phyloP scores from a whole-genome alignment of 2,329 filamentous ascomycete species.

The Aspergillus arachidicola region DNA sequence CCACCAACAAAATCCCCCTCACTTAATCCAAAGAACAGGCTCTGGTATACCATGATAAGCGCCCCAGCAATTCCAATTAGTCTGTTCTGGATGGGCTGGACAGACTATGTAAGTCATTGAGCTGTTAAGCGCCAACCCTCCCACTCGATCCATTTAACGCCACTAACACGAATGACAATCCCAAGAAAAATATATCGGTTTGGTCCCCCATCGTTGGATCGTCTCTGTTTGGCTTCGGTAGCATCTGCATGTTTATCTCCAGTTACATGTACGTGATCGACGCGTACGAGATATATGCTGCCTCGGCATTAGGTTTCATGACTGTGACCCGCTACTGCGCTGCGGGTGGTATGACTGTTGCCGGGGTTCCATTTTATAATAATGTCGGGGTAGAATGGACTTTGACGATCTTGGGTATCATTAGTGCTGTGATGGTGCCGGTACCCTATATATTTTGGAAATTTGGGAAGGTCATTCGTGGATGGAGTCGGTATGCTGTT shows the following conservation, averaged over 20 bases:
- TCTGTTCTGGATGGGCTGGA: conserved; percentile 65
- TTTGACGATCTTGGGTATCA: no score
- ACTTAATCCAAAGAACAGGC: conserved; percentile 51
- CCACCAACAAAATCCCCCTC: no score
- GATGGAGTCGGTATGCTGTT: no score
- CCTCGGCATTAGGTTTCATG: conserved; percentile 47
- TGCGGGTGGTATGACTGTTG: no score
- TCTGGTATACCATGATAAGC: conserved; percentile 58
- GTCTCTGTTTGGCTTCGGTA: conserved; percentile 54
- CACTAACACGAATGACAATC: conserved; percentile 7
- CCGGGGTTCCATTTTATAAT: no score
- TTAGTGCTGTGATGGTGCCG: no score
- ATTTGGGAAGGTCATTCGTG: no score
- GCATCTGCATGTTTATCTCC: conserved; percentile 52
- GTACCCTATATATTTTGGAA: no score
- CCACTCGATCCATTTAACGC: no score
- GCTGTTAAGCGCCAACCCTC: no score
- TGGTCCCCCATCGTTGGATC: conserved; percentile 55
- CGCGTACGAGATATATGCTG: conserved; percentile 55
- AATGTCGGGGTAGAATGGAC: no score
- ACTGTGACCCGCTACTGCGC: conserved; percentile 42
- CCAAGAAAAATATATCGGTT: conserved; percentile 40
- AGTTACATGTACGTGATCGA: conserved; percentile 61
- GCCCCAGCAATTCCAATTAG: conserved; percentile 54
- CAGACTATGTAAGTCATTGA: conserved; percentile 27